Evolutionary conservation across 805 yeast genomes (phyloP).

Genomic region (Hanseniaspora hatyaiensis): DNA sequence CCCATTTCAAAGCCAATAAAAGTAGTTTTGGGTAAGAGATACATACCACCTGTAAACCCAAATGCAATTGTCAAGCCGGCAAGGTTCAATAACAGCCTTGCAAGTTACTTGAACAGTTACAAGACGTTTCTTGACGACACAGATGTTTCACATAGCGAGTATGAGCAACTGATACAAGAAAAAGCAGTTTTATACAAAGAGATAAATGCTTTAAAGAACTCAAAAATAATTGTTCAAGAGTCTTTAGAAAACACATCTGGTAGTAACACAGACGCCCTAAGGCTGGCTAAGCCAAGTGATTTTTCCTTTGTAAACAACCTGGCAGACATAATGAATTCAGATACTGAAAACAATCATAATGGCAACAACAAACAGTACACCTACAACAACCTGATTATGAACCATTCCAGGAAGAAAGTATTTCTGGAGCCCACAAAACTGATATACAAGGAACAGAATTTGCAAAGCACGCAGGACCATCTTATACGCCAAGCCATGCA

Average conservation of each 20-base stretch:
- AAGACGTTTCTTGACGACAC: constrained; percentile 41
- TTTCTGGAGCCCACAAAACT: constrained; percentile 38
- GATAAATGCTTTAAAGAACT: constrained; percentile 29
- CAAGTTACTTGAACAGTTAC: constrained; percentile 43
- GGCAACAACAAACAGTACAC: not conserved
- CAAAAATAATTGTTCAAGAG: constrained; percentile 31
- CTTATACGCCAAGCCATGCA: constrained; percentile 63
- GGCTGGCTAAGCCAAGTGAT: constrained; percentile 3
- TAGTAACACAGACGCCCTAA: not conserved
- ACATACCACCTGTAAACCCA: constrained; percentile 47
- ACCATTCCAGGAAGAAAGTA: constrained; percentile 21
- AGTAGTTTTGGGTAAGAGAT: constrained; percentile 6
- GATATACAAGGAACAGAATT: constrained; percentile 29
- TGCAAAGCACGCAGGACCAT: constrained; percentile 56
- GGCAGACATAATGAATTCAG: not conserved
- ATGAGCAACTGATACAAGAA: constrained; percentile 40
- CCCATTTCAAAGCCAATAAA: constrained; percentile 6
- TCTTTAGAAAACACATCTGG: constrained; percentile 33
- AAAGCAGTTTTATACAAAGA: constrained; percentile 38
- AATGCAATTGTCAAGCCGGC: constrained; percentile 40
- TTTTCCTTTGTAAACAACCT: not conserved
- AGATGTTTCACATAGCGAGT: constrained; percentile 51
- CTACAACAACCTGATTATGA: not conserved
- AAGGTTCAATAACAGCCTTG: constrained; percentile 31
- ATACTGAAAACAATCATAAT: not conserved